Percentiles rank a stretch among this genome's conserved stretches.
Evolutionary conservation across 306 rosid genomes (phyloP).

Genomic region (Oemleria cerasiformis): DNA sequence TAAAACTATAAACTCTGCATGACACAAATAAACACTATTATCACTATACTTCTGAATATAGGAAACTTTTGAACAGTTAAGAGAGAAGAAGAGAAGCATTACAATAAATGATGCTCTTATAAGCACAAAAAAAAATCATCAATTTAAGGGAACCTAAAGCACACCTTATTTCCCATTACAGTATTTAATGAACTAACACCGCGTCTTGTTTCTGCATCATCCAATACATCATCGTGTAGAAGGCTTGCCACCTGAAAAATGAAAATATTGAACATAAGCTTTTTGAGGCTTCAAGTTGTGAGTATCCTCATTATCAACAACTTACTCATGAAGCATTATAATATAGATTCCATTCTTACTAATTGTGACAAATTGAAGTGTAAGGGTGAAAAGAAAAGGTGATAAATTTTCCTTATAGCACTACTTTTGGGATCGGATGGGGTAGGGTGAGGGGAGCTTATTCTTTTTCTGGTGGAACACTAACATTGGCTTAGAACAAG

Average conservation of each 20-base stretch:
- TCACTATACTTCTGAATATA: neutral
- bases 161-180: constrained; percentile 93
- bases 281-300: neutral
- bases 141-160: neutral
- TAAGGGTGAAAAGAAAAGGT: neutral
- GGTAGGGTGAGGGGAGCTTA: neutral
- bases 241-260: constrained; percentile 87
- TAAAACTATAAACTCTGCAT: neutral
- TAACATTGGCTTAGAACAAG: neutral
- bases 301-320: constrained; percentile 3
- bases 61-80: neutral
- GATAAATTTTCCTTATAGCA: neutral
- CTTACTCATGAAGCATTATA: neutral
- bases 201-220: constrained; percentile 96
- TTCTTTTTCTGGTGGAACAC: too few relatives aligned
- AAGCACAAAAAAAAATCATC: constrained; percentile 8
- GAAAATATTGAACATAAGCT: constrained; percentile 14
- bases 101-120: neutral
- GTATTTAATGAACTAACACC: constrained; percentile 80
- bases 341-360: neutral
- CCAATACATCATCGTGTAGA: constrained; percentile 97
- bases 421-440: neutral
- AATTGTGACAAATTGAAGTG: neutral
- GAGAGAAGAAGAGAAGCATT: neutral
- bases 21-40: neutral